Percentiles rank a stretch among this genome's conserved stretches.
phyloP scores from a whole-genome alignment of 805 yeast genomes.

The Candida chauliodis region DNA sequence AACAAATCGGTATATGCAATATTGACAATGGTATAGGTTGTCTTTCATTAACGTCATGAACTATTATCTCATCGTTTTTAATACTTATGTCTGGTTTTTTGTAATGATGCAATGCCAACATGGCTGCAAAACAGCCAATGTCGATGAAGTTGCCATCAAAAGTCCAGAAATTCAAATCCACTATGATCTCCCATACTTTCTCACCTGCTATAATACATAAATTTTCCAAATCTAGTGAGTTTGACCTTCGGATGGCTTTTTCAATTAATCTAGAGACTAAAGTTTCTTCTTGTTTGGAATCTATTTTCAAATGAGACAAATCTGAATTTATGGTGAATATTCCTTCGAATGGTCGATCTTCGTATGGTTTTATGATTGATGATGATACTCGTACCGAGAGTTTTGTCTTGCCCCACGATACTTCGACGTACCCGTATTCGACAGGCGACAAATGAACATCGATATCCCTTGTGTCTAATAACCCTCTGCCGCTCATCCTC shows the following conservation, averaged over 20 bases:
- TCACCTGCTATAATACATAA: constrained; percentile 88
- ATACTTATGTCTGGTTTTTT: constrained; percentile 75
- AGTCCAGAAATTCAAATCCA: constrained; percentile 83
- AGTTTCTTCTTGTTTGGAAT: constrained; percentile 76
- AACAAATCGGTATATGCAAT: constrained; percentile 85
- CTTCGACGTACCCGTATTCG: constrained; percentile 79
- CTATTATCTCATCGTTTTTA: constrained; percentile 50
- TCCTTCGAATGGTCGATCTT: constrained; percentile 94
- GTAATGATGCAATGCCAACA: constrained; percentile 80
- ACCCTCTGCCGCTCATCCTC: constrained; percentile 66
- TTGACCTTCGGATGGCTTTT: constrained; percentile 85
- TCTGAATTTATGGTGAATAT: constrained; percentile 80
- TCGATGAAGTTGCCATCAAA: constrained; percentile 94
- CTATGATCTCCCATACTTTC: constrained; percentile 87
- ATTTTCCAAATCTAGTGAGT: constrained; percentile 86
- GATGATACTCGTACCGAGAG: constrained; percentile 73
- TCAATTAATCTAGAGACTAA: constrained; percentile 80
- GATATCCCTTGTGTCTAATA: constrained; percentile 56
- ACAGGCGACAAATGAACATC: constrained; percentile 58
- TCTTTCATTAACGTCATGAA: constrained; percentile 73
- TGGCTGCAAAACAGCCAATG: constrained; percentile 85
- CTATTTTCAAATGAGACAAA: constrained; percentile 86
- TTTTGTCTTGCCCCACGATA: constrained; percentile 69
- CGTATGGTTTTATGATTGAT: constrained; percentile 73
- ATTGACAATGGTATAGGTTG: constrained; percentile 85